Evolutionary conservation across 192 early-diverging fungal genomes (phyloP), one percentile per base, ranked within the genome.

Genomic region (Coemansia umbellata): DNA sequence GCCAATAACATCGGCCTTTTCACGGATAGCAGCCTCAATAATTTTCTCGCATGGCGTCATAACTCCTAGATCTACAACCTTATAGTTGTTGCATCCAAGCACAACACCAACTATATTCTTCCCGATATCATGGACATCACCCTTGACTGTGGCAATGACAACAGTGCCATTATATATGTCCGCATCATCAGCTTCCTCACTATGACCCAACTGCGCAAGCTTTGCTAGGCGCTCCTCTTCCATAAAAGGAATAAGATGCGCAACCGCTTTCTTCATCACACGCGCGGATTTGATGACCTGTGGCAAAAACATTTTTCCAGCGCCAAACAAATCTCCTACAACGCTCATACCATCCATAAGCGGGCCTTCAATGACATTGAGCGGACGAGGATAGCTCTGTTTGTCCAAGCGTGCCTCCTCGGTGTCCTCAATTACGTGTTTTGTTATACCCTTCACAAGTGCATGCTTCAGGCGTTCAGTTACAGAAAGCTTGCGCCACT

Each of bases 31-130:
- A 0, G 83, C 83, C 60, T 89, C 81, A 45, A 97, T 85, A 58
- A 97, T 97, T 80, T 90, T 93, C 19, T 94, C 91, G 66, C 88
- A 91, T 0, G 94, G 92, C 32, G 84, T 85, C 94, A 97, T 97
- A 26, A 97, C 94, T 28, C 94, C 94, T 55, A 97, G 58, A 68
- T 95, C 94, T 45, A 97, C 85, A 32, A 97, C 90, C 53, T 82
- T 83, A 67, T 97, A 97, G 70, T 95, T 95, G 80, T 97, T 97
- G 84, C 94, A 97, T 23, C 94, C 94, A 36, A 97, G 74, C 37
- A 97, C 94, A 28, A 97, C 94, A 17, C 88, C 92, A 37, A 92
- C 90, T 81, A 97, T 97, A 76, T 97, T 97, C 80, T 95, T 97
- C 31, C 94, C 94, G 62, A 97, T 97, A 74, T 95, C 93, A 78